These are phyloP conservation scores for Pythium dissimile DNA, from an alignment of 352 stramenopile species.

Conservation along the genomic window DNA sequence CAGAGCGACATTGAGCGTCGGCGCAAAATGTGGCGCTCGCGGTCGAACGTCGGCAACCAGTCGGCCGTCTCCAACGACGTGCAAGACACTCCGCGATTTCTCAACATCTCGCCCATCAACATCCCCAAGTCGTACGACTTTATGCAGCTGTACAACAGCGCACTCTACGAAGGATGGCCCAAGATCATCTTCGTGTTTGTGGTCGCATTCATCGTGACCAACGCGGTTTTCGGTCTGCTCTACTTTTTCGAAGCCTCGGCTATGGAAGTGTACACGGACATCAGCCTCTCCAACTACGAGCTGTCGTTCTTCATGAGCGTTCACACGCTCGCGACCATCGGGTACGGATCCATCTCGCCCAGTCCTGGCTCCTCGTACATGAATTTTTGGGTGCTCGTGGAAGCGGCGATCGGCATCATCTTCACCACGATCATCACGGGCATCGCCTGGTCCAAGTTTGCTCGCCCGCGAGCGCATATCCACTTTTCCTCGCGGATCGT, in stretches of 20 bases:
- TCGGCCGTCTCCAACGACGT: slow-evolving; percentile 70
- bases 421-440: slow-evolving; percentile 80
- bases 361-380: slow-evolving; percentile 51
- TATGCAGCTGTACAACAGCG: slow-evolving; percentile 75
- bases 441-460: slow-evolving; percentile 86
- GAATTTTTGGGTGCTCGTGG: slow-evolving; percentile 76
- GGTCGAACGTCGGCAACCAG: slow-evolving; percentile 12
- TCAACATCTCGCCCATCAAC: slow-evolving; percentile 64
- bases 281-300: slow-evolving; percentile 54
- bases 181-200: slow-evolving; percentile 74
- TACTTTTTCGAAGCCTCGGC: slow-evolving; percentile 46
- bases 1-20: slow-evolving; percentile 17
- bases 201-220: slow-evolving; percentile 61
- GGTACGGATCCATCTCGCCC: slow-evolving; percentile 71
- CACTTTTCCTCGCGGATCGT: slow-evolving; percentile 74
- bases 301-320: slow-evolving; percentile 79
- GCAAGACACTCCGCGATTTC: slow-evolving; percentile 74
- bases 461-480: slow-evolving; percentile 71
- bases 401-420: slow-evolving; percentile 75
- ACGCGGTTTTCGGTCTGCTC: slow-evolving; percentile 54
- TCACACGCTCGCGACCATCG: slow-evolving; percentile 78
- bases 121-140: slow-evolving; percentile 83
- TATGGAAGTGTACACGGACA: slow-evolving; percentile 43
- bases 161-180: slow-evolving; percentile 67
- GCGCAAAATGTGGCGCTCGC: slow-evolving; percentile 2